Evolutionary conservation across 352 stramenopile species (phyloP).

Genomic region (Phytophthora europaea): DNA sequence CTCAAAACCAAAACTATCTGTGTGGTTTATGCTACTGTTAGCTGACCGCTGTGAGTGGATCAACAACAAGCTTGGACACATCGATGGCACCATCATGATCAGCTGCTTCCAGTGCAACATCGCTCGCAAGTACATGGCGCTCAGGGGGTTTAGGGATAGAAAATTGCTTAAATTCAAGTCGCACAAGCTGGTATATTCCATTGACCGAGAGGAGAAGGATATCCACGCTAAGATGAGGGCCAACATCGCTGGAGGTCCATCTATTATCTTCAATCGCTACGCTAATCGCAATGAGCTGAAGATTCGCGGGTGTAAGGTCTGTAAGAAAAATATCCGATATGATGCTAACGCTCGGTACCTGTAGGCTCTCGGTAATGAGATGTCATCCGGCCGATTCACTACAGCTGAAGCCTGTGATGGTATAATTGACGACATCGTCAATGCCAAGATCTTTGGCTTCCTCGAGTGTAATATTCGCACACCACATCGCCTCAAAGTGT

Average conservation of each 20-base stretch:
- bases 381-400: no score
- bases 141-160: conserved; percentile 23
- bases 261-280: conserved; percentile 3
- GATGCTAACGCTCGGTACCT: no score
- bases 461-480: neutral
- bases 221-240: conserved; percentile 30
- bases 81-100: no score
- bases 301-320: no score
- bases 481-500: neutral
- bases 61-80: no score
- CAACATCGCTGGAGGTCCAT: conserved; percentile 34
- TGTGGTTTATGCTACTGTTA: conserved; percentile 31
- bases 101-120: no score
- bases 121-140: neutral
- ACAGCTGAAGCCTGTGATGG: no score
- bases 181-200: conserved; percentile 23
- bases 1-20: conserved; percentile 37
- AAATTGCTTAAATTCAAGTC: conserved; percentile 36
- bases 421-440: conserved; percentile 24
- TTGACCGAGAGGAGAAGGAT: conserved; percentile 31
- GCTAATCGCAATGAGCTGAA: no score
- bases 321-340: no score
- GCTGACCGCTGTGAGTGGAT: conserved; percentile 24
- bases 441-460: neutral
- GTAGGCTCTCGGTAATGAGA: no score